Evolutionary conservation across 1,284 basidiomycete genomes (phyloP), one percentile per base, ranked within the genome.

Genomic region (Microbotryum scabiosae): DNA sequence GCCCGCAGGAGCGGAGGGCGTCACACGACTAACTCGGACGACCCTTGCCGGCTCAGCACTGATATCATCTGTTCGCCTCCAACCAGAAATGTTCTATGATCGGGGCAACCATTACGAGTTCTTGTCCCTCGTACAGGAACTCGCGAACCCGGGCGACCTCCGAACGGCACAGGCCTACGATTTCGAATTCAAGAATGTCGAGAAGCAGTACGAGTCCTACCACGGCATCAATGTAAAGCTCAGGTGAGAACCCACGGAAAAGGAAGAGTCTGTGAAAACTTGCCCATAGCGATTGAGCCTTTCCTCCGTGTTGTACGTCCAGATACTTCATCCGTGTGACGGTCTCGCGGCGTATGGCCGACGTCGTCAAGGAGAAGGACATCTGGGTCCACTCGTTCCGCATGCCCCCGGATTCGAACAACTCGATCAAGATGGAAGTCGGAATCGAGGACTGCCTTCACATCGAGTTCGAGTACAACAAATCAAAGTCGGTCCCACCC

Each of bases 401-500:
- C 46, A 96, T 97, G 89, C 94, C 94, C 3, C 92, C 94, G 59
- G 96, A 98, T 74, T 88, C 84, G 70, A 97, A 96, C 77, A 94
- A 93, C 74, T 87, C 90, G 41, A 97, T 97, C 79, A 97, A 96
- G 81, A 98, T 98, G 96, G 94, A 98, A 76, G 96, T 98, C 44
- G 94, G 94, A 20, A 97, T 98, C 65, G 94, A 97, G 74, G 94
- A 98, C 74, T 97, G 94, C 76, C 77, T 97, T 69, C 94, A 98
- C 75, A 98, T 98, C 72, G 94, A 98, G 76, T 97, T 98, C 71
- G 94, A 98, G 77, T 97, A 98, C 79, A 97, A 98, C 81, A 97
- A 97, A 76, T 96, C 92, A 62, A 97, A 97, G 91, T 89, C 66
- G 66, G 86, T 78, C 7, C 14, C 36, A 5, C 0, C 36, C 14